Conservation (phyloP, 2,329 filamentous ascomycete genomes). For the Fusarium pilosicola region DNA sequence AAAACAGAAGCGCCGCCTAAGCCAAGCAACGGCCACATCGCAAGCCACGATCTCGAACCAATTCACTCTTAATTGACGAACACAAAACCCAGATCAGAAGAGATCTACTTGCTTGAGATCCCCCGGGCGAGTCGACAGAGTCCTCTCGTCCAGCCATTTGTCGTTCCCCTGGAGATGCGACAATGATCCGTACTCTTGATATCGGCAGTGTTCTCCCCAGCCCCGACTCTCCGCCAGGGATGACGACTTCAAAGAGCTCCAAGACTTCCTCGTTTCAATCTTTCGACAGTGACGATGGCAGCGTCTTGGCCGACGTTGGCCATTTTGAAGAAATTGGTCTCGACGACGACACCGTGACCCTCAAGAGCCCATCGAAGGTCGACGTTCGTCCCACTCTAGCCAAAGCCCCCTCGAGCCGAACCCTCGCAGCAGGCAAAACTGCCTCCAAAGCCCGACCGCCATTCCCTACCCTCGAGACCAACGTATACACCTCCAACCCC, state of each 20-base stretch:
- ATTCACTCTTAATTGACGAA: neutral
- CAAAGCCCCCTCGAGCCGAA: slow-evolving; percentile 45
- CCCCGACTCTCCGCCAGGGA: slow-evolving; percentile 61
- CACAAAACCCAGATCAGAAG: neutral
- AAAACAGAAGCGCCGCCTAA: slow-evolving; percentile 33
- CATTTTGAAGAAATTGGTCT: slow-evolving; percentile 96
- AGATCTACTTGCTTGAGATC: neutral
- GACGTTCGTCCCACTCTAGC: slow-evolving; percentile 50
- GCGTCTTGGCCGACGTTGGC: slow-evolving; percentile 75
- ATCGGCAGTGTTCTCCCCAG: slow-evolving; percentile 46
- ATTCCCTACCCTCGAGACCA: slow-evolving; percentile 58
- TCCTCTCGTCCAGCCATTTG: slow-evolving; percentile 23
- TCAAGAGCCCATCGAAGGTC: slow-evolving; percentile 59
- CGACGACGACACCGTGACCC: slow-evolving; percentile 68
- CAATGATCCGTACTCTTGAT: slow-evolving; percentile 50
- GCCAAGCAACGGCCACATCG: slow-evolving; percentile 17
- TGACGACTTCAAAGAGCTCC: slow-evolving; percentile 86
- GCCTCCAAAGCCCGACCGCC: slow-evolving; percentile 53
- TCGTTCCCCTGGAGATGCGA: slow-evolving; percentile 44
- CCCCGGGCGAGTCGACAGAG: slow-evolving; percentile 21
- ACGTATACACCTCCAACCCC: slow-evolving; percentile 59
- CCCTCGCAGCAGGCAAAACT: slow-evolving; percentile 46
- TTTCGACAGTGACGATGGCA: slow-evolving; percentile 78
- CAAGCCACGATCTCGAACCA: slow-evolving; percentile 12
- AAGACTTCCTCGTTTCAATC: slow-evolving; percentile 91